Evolutionary conservation across 169 alveolate species (phyloP).

Genomic region (Eimeria tenella): DNA sequence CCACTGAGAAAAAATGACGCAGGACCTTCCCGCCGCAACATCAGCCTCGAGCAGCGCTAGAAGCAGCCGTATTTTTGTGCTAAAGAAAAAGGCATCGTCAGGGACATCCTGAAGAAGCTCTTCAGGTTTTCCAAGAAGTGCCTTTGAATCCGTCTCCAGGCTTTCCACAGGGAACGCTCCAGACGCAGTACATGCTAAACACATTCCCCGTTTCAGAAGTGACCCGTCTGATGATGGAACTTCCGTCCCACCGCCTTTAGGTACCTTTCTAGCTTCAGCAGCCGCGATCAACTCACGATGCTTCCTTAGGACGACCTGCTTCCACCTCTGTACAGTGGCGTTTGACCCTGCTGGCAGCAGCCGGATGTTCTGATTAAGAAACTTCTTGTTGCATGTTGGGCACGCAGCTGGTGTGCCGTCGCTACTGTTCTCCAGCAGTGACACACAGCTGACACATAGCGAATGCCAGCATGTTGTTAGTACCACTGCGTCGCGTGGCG

Average conservation of each 20-base stretch:
- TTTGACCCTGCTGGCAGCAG: conserved; percentile 74
- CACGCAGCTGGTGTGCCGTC: conserved; percentile 78
- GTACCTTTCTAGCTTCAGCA: not conserved
- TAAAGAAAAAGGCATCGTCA: conserved; percentile 71
- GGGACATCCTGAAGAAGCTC: not conserved
- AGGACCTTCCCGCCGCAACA: conserved; percentile 68
- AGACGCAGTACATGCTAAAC: not conserved
- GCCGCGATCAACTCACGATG: conserved; percentile 60
- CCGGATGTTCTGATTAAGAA: conserved; percentile 81
- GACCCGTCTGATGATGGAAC: not conserved
- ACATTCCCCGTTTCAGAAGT: too few species aligned
- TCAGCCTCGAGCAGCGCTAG: conserved; percentile 74
- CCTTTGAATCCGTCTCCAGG: not conserved
- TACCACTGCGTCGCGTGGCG: conserved; percentile 83
- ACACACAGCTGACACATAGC: conserved; percentile 82
- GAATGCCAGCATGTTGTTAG: conserved; percentile 85
- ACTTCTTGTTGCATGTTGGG: conserved; percentile 83
- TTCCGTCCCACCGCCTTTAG: not conserved
- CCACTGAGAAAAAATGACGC: conserved; percentile 89
- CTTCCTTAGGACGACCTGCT: conserved; percentile 21
- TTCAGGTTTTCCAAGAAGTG: not conserved
- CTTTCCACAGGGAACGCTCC: not conserved
- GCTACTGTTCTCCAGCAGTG: conserved; percentile 62
- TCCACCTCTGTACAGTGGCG: conserved; percentile 26
- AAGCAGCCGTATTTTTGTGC: conserved; percentile 71